phyloP scores from a whole-genome alignment of 306 rosid species.

The Rosa multiflora region DNA sequence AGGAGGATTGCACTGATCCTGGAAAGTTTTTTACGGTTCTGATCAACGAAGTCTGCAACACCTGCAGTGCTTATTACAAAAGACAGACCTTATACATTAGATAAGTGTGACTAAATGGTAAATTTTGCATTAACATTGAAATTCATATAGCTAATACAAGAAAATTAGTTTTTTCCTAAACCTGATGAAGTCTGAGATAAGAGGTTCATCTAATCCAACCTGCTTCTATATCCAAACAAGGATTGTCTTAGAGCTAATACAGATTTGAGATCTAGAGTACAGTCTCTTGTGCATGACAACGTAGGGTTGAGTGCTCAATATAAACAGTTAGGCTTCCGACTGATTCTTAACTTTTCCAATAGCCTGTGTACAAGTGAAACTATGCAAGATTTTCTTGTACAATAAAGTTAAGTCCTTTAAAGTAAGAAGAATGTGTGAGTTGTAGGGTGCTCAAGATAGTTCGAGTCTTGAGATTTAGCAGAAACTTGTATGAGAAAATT shows the following conservation, averaged over 20 bases:
- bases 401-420: not conserved
- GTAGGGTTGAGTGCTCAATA: not conserved
- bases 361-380: not conserved
- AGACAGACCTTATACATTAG: not conserved
- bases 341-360: not conserved
- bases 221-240: not conserved
- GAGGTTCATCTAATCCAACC: not conserved
- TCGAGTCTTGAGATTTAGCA: not conserved
- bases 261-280: not conserved
- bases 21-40: slow-evolving; percentile 63
- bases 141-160: not conserved
- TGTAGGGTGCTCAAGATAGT: not conserved
- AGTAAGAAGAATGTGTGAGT: not conserved
- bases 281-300: too few relatives aligned
- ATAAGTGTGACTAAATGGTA: not conserved
- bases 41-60: slow-evolving; percentile 72
- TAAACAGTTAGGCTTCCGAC: not conserved
- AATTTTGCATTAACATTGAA: not conserved
- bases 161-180: not conserved
- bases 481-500: not conserved
- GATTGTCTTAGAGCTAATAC: not conserved
- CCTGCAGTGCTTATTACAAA: slow-evolving; percentile 42
- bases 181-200: not conserved
- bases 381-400: too few relatives aligned
- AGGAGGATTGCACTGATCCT: slow-evolving; percentile 67